A percentile compares a stretch with the other conserved stretches of the same genome.
phyloP scores from a whole-genome alignment of 1,284 basidiomycete species.

The Cutaneotrichosporon sp. region DNA sequence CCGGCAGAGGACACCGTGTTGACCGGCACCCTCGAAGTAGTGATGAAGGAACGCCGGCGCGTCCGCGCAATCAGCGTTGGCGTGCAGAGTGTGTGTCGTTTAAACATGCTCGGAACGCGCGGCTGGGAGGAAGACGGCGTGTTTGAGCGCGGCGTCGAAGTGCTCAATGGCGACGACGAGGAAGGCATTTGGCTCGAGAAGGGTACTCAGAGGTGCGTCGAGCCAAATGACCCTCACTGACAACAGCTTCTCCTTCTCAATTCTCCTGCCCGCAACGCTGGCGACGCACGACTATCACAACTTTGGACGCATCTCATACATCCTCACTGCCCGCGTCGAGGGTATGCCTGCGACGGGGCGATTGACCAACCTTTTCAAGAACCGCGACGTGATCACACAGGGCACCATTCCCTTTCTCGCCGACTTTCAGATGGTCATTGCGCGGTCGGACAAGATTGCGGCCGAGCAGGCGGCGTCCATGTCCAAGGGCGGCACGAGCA shows the following conservation, averaged over 20 bases:
- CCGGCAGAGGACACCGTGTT: constrained; percentile 44
- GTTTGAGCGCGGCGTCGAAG: constrained; percentile 41
- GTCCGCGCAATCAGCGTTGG: constrained; percentile 40
- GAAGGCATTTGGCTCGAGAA: constrained; percentile 45
- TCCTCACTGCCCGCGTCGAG: constrained; percentile 30
- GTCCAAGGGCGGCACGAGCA: neutral
- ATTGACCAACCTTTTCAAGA: constrained; percentile 13
- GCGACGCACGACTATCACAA: constrained; percentile 32
- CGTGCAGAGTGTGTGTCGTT: constrained; percentile 34
- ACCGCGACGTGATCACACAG: constrained; percentile 8
- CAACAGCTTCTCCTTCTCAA: constrained; percentile 31
- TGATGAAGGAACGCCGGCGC: constrained; percentile 41
- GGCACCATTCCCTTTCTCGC: constrained; percentile 25
- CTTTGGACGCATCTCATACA: constrained; percentile 32
- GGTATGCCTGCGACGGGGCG: constrained; percentile 11
- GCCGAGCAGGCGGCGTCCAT: constrained; percentile 9
- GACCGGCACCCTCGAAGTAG: constrained; percentile 39
- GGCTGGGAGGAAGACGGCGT: constrained; percentile 46
- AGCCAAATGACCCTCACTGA: too few relatives aligned
- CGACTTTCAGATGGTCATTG: constrained; percentile 37
- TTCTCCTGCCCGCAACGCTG: constrained; percentile 35
- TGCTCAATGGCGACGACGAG: constrained; percentile 26
- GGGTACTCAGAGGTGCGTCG: constrained; percentile 30
- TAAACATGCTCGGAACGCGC: constrained; percentile 31
- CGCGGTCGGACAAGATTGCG: constrained; percentile 32